Evolutionary conservation across 495 filamentous ascomycete species (phyloP), one percentile per base, ranked within the genome.

Genomic region (Tuber indicum): DNA sequence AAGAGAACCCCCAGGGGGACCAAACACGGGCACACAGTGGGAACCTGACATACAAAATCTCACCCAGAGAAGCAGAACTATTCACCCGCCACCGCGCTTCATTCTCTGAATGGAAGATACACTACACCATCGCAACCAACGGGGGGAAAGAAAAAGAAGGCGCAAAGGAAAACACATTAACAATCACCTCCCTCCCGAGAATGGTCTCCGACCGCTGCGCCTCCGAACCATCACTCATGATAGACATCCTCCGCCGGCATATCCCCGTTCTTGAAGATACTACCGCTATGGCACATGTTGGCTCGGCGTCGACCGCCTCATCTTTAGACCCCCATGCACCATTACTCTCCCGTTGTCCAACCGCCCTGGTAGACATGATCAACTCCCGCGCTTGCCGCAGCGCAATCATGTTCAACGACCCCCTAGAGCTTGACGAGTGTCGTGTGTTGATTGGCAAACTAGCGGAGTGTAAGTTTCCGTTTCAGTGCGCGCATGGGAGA

Each of bases 401-500:
- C 62, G 93, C 96, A 10, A 92, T 98, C 84, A 99, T 99, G 96
- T 99, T 99, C 86, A 98, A 98, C 79, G 96, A 99, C 81, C 84
- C 84, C 16, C 83, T 98, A 70, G 87, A 86, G 1, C 74, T 86
- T 1, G 87, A 88, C 12, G 89, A 97, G 81, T 97, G 94, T 82
- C 81, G 86, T 70, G 84, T 82, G 21, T 83, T 99, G 26, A 85
- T 98, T 16, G 62, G 78, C 19, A 87, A 86, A 62, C 85, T 99
- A 46, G 87, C 90, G 14, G 81, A 81, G 3, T 96, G 92, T 77
- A 89, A 86, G 1, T 96, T 98, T 81, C 96, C 96, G 9, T 98
- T 98, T 80, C 92, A 95, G 81, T 99, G 96, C 84, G 96, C 93
- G 26, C 94, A 94, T 87, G 94, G 92, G 45, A 89, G 93, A 78